Evolutionary conservation across 306 rosid species (phyloP).

Genomic region (Casuarina glauca): DNA sequence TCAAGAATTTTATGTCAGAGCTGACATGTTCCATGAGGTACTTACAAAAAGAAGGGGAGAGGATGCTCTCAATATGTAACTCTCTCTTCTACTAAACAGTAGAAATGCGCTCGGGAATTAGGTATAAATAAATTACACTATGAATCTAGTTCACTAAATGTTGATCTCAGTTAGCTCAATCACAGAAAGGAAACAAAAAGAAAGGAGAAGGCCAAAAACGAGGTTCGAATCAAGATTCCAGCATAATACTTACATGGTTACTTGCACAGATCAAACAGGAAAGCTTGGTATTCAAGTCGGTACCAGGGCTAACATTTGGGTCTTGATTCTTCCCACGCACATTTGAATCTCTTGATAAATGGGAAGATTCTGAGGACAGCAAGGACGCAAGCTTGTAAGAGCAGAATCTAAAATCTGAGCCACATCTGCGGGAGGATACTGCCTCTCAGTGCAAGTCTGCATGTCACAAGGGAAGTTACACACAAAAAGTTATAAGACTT

Average conservation of each 20-base stretch:
- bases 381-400: constrained; percentile 65
- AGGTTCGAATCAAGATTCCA: constrained; percentile 5
- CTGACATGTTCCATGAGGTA: not conserved
- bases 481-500: constrained; percentile 9
- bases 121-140: not conserved
- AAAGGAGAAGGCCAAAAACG: constrained; percentile 7
- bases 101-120: constrained; percentile 8
- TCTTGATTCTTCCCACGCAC: constrained; percentile 92
- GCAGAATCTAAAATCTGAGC: constrained; percentile 88
- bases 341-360: constrained; percentile 88
- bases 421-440: constrained; percentile 84
- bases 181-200: not conserved
- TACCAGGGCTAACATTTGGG: constrained; percentile 83
- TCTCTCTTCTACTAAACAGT: not conserved
- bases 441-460: constrained; percentile 94
- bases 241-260: constrained; percentile 36
- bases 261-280: not conserved
- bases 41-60: not conserved
- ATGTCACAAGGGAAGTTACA: constrained; percentile 6
- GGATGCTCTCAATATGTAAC: not conserved
- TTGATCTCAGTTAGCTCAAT: constrained; percentile 13
- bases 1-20: not conserved
- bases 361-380: constrained; percentile 68
- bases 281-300: constrained; percentile 58
- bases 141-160: not conserved